A percentile compares a stretch with the other conserved stretches of the same genome.
Conservation (phyloP, 495 filamentous ascomycete genomes). For the Neurospora sp. region DNA sequence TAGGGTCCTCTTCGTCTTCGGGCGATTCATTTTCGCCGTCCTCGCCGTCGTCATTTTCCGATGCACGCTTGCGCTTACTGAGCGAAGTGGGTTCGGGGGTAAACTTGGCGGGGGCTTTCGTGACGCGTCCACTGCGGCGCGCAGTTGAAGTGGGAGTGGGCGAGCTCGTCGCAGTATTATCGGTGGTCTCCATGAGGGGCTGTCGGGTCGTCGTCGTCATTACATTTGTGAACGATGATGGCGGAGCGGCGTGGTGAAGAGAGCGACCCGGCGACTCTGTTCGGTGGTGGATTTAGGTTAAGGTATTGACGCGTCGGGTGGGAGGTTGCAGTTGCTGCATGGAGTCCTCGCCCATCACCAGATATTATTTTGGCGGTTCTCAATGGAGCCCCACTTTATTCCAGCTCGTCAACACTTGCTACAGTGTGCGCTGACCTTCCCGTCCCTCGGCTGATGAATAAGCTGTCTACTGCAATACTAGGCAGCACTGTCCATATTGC, state of each 20-base stretch:
- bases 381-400: not conserved
- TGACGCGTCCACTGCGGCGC: constrained; percentile 74
- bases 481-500: not conserved
- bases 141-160: constrained; percentile 32
- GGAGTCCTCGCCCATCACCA: constrained; percentile 11
- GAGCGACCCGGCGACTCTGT: constrained; percentile 6
- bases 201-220: constrained; percentile 21
- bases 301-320: constrained; percentile 24
- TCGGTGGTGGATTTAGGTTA: constrained; percentile 8
- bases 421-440: not conserved
- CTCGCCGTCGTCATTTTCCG: constrained; percentile 37
- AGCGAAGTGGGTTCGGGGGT: constrained; percentile 35
- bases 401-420: not conserved
- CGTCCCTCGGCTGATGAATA: not conserved
- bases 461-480: not conserved
- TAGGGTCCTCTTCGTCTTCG: constrained; percentile 40
- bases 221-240: constrained; percentile 20
- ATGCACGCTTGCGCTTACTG: constrained; percentile 47
- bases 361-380: constrained; percentile 22
- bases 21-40: constrained; percentile 47
- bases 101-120: constrained; percentile 62
- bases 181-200: constrained; percentile 43
- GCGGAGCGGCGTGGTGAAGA: constrained; percentile 2
- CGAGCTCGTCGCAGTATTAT: constrained; percentile 39
- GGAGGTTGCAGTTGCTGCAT: constrained; percentile 1